Percentiles rank a stretch among this genome's conserved stretches.
These are phyloP conservation scores for Cucurbita argyrosperma DNA, from an alignment of 306 rosid genomes.

Conservation along the genomic window DNA sequence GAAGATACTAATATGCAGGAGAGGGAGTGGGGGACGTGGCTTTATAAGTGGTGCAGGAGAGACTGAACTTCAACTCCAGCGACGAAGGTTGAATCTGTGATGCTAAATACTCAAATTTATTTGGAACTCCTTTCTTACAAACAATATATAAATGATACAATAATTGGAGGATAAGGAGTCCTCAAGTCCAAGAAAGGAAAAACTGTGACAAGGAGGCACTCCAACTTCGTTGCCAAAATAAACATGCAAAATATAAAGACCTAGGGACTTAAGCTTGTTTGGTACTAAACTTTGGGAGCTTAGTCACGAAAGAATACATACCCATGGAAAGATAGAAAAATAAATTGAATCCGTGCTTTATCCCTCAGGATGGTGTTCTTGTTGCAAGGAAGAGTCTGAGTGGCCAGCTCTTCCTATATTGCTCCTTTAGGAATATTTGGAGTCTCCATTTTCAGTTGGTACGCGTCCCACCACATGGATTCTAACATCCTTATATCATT, in stretches of 20 bases:
- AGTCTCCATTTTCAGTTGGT: background rate
- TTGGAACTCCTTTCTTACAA: background rate
- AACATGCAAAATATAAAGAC: background rate
- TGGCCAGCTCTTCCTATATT: background rate
- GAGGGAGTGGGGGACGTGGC: conserved; percentile 92
- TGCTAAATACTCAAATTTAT: background rate
- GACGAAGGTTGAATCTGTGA: conserved; percentile 49
- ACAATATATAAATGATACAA: background rate
- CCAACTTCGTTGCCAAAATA: background rate
- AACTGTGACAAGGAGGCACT: background rate
- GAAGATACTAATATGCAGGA: conserved; percentile 33
- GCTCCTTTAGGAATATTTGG: background rate
- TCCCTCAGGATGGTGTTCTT: background rate
- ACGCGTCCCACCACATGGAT: background rate
- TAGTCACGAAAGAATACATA: background rate
- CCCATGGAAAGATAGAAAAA: background rate
- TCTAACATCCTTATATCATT: background rate
- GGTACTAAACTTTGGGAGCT: background rate
- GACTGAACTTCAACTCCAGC: conserved; percentile 93
- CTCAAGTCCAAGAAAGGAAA: background rate
- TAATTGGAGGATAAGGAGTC: background rate
- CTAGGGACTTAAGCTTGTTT: background rate
- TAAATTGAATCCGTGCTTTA: background rate
- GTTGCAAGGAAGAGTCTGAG: background rate
- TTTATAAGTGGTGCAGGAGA: conserved; percentile 98